These are phyloP conservation scores for Talaromyces adpressus DNA, from an alignment of 495 filamentous ascomycete species.

Conservation along the genomic window DNA sequence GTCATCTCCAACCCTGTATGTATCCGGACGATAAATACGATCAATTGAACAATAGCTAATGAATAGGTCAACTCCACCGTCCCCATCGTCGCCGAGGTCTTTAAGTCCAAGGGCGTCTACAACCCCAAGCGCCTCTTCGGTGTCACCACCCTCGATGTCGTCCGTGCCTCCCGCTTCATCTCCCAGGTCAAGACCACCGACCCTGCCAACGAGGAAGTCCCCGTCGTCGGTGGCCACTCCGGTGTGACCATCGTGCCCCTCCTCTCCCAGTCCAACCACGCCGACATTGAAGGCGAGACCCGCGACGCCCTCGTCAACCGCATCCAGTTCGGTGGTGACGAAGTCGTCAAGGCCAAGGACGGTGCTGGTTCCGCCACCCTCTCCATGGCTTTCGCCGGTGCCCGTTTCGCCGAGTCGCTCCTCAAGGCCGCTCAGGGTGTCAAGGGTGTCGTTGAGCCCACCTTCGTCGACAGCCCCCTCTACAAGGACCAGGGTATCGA, in stretches of 20 bases:
- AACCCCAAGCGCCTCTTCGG: conserved; percentile 98
- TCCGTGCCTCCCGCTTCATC: conserved; percentile 96
- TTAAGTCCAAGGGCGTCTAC: conserved; percentile 89
- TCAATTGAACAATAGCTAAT: not conserved
- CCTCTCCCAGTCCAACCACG: conserved; percentile 86
- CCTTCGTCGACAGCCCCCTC: conserved; percentile 92
- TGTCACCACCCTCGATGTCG: conserved; percentile 98
- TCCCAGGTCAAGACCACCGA: conserved; percentile 84
- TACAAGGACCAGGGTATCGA: conserved; percentile 96
- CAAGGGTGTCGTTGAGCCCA: conserved; percentile 93
- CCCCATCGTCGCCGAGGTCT: conserved; percentile 93
- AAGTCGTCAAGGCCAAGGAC: conserved; percentile 98
- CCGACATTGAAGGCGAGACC: conserved; percentile 66
- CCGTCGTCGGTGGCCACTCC: conserved; percentile 94
- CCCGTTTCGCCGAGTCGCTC: conserved; percentile 90
- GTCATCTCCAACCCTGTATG: conserved; percentile 93
- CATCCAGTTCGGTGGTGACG: conserved; percentile 98
- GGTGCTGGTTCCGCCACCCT: conserved; percentile 97
- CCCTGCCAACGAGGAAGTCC: conserved; percentile 86
- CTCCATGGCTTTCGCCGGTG: conserved; percentile 98
- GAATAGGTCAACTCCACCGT: conserved; percentile 88
- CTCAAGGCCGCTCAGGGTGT: conserved; percentile 88
- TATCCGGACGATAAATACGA: not conserved
- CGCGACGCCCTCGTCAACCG: conserved; percentile 78
- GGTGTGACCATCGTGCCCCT: conserved; percentile 97